Conservation (phyloP, 768 basidiomycete genomes). For the Leccinum variicolor region DNA sequence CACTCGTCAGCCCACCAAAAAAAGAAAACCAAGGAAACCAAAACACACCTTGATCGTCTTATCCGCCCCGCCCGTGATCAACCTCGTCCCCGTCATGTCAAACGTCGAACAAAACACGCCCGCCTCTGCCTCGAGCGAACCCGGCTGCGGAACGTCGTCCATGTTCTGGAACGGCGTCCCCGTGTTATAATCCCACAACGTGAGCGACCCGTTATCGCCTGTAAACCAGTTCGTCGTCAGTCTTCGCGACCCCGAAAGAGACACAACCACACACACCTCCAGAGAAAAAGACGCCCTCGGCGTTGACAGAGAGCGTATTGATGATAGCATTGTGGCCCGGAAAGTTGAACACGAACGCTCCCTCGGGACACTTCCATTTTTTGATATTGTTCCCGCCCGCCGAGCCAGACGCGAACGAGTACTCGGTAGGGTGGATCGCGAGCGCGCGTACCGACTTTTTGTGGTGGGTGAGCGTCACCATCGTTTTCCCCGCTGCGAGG, state of each 20-base stretch:
- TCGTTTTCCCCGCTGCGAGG: constrained; percentile 94
- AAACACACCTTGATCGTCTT: constrained; percentile 90
- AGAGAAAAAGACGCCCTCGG: constrained; percentile 96
- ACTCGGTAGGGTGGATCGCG: constrained; percentile 94
- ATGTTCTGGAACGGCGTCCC: constrained; percentile 93
- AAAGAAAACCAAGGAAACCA: too few species aligned
- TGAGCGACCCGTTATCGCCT: constrained; percentile 91
- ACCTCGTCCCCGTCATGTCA: constrained; percentile 49
- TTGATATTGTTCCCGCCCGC: constrained; percentile 99
- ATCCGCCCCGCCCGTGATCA: constrained; percentile 96
- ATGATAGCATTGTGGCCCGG: constrained; percentile 96
- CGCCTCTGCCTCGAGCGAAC: constrained; percentile 96
- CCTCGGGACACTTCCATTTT: constrained; percentile 99
- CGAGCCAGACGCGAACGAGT: constrained; percentile 92
- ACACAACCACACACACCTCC: constrained; percentile 55
- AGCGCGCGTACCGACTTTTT: constrained; percentile 96
- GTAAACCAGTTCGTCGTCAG: not conserved
- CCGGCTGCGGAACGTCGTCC: constrained; percentile 93
- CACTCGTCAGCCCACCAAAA: not conserved
- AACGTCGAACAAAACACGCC: constrained; percentile 97
- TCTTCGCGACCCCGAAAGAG: not conserved
- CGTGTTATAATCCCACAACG: constrained; percentile 93
- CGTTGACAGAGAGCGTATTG: constrained; percentile 91
- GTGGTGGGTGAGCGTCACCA: constrained; percentile 97
- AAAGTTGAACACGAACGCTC: constrained; percentile 95